Base-by-base conservation (phyloP, 495 filamentous ascomycete genomes). In the Aspergillus affinis region DNA sequence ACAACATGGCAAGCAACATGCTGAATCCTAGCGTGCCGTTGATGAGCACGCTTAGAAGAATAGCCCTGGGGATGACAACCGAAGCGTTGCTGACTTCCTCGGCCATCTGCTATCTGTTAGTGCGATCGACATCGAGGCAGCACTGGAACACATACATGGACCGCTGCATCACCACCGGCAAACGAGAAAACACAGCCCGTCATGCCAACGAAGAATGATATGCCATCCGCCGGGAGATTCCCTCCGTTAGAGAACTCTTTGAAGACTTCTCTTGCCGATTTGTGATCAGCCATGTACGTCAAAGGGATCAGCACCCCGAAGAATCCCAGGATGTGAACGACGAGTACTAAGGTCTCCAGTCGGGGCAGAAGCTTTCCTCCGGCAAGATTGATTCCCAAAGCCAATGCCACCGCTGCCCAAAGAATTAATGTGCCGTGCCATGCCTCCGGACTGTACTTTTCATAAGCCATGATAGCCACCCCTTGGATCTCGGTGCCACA, bases 61-160 rank as follows among this genome's bases (percentile, higher is more conserved):
- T 75, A 0, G 77, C 73, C 12, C 65, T 71, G 0, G 82, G 82
- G 0, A 85, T 71, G 0, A 76, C 69, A 0, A 75, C 54, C 3
- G 77, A 63, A 1, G 82, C 81, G 52, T 78, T 75, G 2, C 74
- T 61, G 36, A 83, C 75, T 61, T 86, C 83, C 59, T 86, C 82
- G 17, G 82, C 71, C 81, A 84, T 84, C 73, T 83, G 32, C 4
- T 15, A 41, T 41, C 10, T 17, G 36, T 41, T 15, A 41, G 36
- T 15, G 12, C 4, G 0, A 2, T 4, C 13, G 9, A 41, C 2
- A 46, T 56, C 17, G 8, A 29, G 23, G 6, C 10, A 2, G 8
- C 2, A 7, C 32, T 21, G 32, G 17, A 50, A 47, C 21, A 69
- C 75, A 23, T 60, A 80, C 76, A 60, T 80, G 78, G 2, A 79